Base-by-base conservation (phyloP, 768 basidiomycete genomes). In the Mycena venus region DNA sequence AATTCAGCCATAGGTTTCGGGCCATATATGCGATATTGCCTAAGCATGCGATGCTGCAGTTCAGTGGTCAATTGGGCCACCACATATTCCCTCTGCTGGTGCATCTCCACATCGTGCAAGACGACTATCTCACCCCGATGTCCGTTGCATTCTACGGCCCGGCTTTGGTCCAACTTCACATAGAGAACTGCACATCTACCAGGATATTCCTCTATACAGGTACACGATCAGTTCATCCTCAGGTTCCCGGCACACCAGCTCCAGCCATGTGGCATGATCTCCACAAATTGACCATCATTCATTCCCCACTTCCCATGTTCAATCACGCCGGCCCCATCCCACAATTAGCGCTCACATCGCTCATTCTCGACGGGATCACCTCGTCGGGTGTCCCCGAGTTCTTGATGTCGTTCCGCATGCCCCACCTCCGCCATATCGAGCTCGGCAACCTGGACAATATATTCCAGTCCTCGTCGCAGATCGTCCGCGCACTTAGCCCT, bases 1-100 rank as follows among this genome's bases (percentile, higher is more conserved):
- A 70, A 29, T 60, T 27, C 9, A 61, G 68, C 59, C 32, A 27
- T 32, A 49, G 68, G 36, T 38, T 70, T n/a, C 29, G 21, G 11
- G 59, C 58, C 21, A 61, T 70, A 34, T 58, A 63, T 11, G 70
- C 61, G 4, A 31, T 71, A 11, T 15, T 71, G n/a, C 70, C 70
- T 21, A 71, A 25, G 11, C 31, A 19, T 3, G 70, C 51, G 6
- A 27, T 71, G 31, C 27, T 44, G 27, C 51, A 63, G 25, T 27
- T 71, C 23, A 71, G 55, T n/a, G 29, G 17, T 14, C 23, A 19
- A 17, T 29, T 71, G 32, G 60, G 70, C 11, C 38, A 40, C 38
- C 17, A 47, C 15, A 17, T 7, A 21, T 47, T 71, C 40, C 70
- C 70, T 7, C 15, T 36, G 10, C 70, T 71, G 7, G 38, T 44